Evolutionary conservation across 2,329 filamentous ascomycete genomes (phyloP).

Genomic region (Colletotrichum euphorbiae): DNA sequence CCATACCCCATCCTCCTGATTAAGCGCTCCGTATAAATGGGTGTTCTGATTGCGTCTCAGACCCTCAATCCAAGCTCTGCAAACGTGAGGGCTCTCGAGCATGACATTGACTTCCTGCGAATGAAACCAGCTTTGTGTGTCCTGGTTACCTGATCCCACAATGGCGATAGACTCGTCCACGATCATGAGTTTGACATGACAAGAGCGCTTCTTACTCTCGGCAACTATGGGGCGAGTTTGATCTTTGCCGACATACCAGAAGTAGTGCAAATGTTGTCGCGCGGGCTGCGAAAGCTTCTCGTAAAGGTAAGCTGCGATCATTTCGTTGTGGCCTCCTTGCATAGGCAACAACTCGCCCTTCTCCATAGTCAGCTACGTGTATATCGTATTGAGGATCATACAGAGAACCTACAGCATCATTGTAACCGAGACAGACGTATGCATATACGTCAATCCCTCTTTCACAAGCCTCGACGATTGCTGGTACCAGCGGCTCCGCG

Average conservation of each 20-base stretch:
- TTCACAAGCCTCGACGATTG: conserved; percentile 72
- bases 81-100: conserved; percentile 73
- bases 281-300: conserved; percentile 58
- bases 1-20: conserved; percentile 72
- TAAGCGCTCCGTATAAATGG: conserved; percentile 65
- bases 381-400: fast-evolving
- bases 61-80: conserved; percentile 47
- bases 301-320: conserved; percentile 72
- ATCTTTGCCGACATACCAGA: conserved; percentile 4
- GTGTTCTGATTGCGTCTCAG: conserved; percentile 71
- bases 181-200: not conserved
- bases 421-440: conserved; percentile 83
- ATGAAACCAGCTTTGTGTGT: conserved; percentile 82
- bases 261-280: not conserved
- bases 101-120: conserved; percentile 83
- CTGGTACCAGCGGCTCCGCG: conserved; percentile 73
- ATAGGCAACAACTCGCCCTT: conserved; percentile 79
- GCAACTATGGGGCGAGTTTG: not conserved
- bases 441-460: conserved; percentile 75
- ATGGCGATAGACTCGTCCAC: conserved; percentile 5
- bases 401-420: conserved; percentile 66
- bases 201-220: not conserved
- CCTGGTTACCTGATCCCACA: not conserved
- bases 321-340: conserved; percentile 82
- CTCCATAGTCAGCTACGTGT: too few relatives aligned